phyloP scores from a whole-genome alignment of 2,329 filamentous ascomycete genomes.

The Neonectria punicea region DNA sequence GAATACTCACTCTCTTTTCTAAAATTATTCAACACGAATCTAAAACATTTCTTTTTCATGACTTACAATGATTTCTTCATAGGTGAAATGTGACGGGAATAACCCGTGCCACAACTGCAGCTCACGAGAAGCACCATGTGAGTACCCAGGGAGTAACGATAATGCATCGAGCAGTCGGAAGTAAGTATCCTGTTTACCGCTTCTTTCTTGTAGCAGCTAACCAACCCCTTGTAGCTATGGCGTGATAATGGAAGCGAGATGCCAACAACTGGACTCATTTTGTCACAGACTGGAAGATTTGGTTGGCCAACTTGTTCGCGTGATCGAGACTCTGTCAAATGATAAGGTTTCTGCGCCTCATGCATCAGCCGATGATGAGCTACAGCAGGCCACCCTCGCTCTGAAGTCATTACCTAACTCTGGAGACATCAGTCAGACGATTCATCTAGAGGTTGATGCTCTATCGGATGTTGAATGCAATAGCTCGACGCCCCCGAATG shows the following conservation, averaged over 20 bases:
- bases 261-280: slow-evolving; percentile 39
- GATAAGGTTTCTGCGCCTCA: not conserved
- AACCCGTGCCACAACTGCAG: slow-evolving; percentile 23
- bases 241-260: slow-evolving; percentile 33
- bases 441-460: not conserved
- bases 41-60: too few relatives aligned
- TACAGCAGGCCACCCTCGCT: not conserved
- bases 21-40: too few relatives aligned
- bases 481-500: not conserved
- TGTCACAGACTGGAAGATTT: slow-evolving; percentile 39
- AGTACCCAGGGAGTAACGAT: slow-evolving; percentile 24
- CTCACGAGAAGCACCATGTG: slow-evolving; percentile 15
- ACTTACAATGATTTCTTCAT: not conserved
- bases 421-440: not conserved
- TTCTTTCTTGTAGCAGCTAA: not conserved
- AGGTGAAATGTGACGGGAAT: slow-evolving; percentile 26
- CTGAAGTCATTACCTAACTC: not conserved
- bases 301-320: slow-evolving; percentile 26
- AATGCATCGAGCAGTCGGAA: slow-evolving; percentile 24
- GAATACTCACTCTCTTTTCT: not conserved
- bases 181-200: not conserved
- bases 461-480: not conserved
- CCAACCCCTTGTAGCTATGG: slow-evolving; percentile 9
- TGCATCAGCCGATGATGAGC: not conserved
- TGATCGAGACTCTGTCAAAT: not conserved